phyloP scores from a whole-genome alignment of 139 green algal species.

The Marvania coccoides region DNA sequence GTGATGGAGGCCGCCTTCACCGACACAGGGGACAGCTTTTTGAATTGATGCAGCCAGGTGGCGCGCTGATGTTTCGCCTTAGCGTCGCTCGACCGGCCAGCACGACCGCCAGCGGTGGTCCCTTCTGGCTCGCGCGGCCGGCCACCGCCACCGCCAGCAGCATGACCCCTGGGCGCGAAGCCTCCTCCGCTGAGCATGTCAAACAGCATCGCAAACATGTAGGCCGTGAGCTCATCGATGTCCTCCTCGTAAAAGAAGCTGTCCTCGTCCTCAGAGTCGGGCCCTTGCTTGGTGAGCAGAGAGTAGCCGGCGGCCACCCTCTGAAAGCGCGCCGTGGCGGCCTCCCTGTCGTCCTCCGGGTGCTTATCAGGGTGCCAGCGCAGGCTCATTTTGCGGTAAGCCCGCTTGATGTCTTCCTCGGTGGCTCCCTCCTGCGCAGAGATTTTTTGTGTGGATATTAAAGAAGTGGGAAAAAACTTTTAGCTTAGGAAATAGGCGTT shows the following conservation, averaged over 20 bases:
- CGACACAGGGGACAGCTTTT: not conserved
- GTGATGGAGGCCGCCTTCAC: not conserved
- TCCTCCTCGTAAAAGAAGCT: not conserved
- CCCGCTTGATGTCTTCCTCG: not conserved
- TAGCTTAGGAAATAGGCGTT: too few species aligned
- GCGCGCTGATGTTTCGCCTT: not conserved
- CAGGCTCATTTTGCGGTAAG: not conserved
- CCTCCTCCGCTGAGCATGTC: too few species aligned
- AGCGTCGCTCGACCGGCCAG: too few species aligned
- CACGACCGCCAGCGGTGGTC: too few species aligned
- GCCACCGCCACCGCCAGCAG: not conserved
- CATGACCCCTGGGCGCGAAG: not conserved
- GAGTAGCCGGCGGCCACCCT: not conserved
- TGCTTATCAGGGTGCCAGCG: not conserved
- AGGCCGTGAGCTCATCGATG: not conserved
- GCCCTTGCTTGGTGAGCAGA: not conserved
- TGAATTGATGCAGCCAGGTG: not conserved
- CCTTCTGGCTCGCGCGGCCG: too few species aligned
- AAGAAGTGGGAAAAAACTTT: too few species aligned
- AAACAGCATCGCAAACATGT: too few species aligned
- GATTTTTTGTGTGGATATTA: too few species aligned
- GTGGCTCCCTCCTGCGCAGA: not conserved
- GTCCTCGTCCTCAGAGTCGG: not conserved
- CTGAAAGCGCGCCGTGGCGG: not conserved
- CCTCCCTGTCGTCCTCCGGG: not conserved